Evolutionary conservation across 805 yeast genomes (phyloP), one percentile per base, ranked within the genome.

Genomic region (Nakazawaea ishiwadae): DNA sequence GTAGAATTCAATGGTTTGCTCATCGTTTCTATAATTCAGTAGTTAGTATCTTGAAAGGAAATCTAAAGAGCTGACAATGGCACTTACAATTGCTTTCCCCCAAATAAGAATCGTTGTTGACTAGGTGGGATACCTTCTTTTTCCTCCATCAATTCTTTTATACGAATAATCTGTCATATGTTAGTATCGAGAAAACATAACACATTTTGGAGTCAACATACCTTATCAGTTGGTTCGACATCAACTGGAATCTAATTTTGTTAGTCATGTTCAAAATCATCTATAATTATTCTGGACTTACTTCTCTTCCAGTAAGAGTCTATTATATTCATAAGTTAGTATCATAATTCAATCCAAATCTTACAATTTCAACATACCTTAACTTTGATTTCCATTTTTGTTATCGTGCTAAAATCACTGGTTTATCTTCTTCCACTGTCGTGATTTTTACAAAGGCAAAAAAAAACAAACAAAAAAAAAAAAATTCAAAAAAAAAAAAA

Each of bases 51-150:
- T 39, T 24, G 7, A 8, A 28, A 27, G 15, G n/a, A 8, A 11
- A 28, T 28, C 31, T 8, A 11, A n/a, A 34, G 11, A 12, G 33
- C 15, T 11, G 20, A 9, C 14, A 11, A n/a, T 15, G 19, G 20
- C 43, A 71, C 84, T 59, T 66, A 77, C 83, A 91, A 75, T 66
- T 91, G 97, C 51, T 87, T 85, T 16, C 99, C 99, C 42, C 84
- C 81, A 63, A 76, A 88, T 53, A 91, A 82, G 50, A 91, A 77
- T 51, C 96, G 77, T 63, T 93, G 99, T 65, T 91, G 99, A 23
- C 85, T 79, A 9, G 98, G 97, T 2, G 98, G 96, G 42, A 91
- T 91, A 2, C 98, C 99, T 60, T 91, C 98, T 54, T 87, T 87
- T 56, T 91, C 96, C 60, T 93, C 98, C 67, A 91, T 78, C 58